These are phyloP conservation scores for Rhizophora apiculata DNA, from an alignment of 345 rosid species.

Conservation along the genomic window DNA sequence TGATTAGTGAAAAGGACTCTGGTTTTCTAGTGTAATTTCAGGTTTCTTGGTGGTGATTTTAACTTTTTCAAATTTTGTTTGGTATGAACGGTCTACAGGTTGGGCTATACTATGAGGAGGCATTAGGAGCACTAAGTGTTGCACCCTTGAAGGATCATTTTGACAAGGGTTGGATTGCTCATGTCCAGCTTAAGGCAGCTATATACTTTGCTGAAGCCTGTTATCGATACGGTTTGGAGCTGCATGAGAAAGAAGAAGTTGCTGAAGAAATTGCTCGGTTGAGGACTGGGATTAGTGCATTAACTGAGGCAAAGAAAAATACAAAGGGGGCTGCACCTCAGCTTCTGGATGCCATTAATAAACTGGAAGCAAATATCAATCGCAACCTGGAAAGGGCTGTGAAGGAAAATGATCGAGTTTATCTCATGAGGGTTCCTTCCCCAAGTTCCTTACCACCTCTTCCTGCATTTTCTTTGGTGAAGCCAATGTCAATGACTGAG, in stretches of 20 bases:
- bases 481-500: slow-evolving; percentile 80
- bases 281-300: slow-evolving; percentile 60
- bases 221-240: slow-evolving; percentile 72
- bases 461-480: slow-evolving; percentile 90
- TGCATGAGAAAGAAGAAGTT: slow-evolving; percentile 94
- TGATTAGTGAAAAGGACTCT: background rate
- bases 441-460: slow-evolving; percentile 74
- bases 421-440: slow-evolving; percentile 94
- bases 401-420: slow-evolving; percentile 98
- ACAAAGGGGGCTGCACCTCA: slow-evolving; percentile 81
- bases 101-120: slow-evolving; percentile 91
- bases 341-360: slow-evolving; percentile 76
- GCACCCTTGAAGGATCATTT: slow-evolving; percentile 91
- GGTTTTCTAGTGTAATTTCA: background rate
- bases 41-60: background rate
- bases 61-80: background rate
- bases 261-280: slow-evolving; percentile 93
- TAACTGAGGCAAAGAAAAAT: slow-evolving; percentile 76
- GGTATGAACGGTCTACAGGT: slow-evolving; percentile 44
- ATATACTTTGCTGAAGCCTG: slow-evolving; percentile 87
- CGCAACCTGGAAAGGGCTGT: slow-evolving; percentile 84
- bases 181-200: slow-evolving; percentile 88
- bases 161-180: slow-evolving; percentile 85
- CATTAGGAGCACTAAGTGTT: slow-evolving; percentile 62
- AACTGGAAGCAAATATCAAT: slow-evolving; percentile 70